phyloP scores from a whole-genome alignment of 441 rosid genomes.

The Syzygium syzygioides region DNA sequence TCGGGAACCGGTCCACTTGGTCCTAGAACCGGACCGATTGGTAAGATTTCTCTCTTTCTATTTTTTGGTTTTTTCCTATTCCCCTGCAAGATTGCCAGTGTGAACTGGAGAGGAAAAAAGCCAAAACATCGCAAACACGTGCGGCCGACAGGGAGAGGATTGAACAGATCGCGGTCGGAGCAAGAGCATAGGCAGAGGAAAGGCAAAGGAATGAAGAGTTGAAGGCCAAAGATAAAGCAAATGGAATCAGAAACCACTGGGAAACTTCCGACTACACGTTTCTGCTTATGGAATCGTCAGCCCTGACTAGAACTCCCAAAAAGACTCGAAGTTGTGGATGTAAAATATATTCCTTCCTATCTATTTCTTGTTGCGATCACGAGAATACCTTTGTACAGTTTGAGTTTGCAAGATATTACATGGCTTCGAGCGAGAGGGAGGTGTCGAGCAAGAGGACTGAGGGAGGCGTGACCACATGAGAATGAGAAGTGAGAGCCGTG shows the following conservation, averaged over 20 bases:
- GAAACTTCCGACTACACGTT: constrained; percentile 37
- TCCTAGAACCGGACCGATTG: no score
- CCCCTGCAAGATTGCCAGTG: no score
- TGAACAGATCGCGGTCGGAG: constrained; percentile 38
- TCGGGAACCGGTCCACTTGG: no score
- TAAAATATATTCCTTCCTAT: background rate
- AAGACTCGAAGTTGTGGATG: background rate
- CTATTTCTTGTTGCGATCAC: background rate
- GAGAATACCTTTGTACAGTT: background rate
- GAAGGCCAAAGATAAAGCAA: constrained; percentile 57
- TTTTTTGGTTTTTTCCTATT: no score
- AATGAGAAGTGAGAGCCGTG: background rate
- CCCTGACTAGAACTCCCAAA: background rate
- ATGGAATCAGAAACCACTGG: constrained; percentile 47
- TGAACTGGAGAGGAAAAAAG: no score
- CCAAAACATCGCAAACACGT: no score
- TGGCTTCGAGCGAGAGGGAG: background rate
- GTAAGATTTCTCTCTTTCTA: no score
- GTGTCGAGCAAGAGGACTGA: background rate
- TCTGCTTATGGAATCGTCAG: constrained; percentile 28
- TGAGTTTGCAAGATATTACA: background rate
- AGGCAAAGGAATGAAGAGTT: constrained; percentile 41
- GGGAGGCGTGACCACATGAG: background rate
- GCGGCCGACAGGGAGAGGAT: constrained; percentile 3
- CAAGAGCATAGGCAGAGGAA: constrained; percentile 50